Evolutionary conservation across 371 early-diverging fungal species (phyloP), one percentile per base, ranked within the genome.

Genomic region (Mucor saturninus): DNA sequence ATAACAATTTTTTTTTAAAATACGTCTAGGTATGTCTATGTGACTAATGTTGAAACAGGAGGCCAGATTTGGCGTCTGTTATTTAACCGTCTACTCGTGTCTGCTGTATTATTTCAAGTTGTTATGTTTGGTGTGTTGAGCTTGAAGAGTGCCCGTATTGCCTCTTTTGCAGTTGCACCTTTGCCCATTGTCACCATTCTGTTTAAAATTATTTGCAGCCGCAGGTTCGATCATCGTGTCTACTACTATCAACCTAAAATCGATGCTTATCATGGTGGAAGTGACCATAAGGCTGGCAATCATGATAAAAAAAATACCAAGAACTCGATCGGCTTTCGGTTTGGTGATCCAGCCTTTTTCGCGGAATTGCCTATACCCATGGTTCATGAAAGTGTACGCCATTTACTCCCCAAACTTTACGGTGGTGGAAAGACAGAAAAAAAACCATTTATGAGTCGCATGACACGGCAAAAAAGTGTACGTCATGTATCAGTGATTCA

Each of bases 41-140:
- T 84, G 6, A 91, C 90, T 15, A 72, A 72, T 51, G 69, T 84
- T 28, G 92, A 93, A 57, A 90, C 90, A 3, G 90, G 86, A 8
- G 93, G 93, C 14, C 82, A 81, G 21, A 92, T 93, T 75, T 92
- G 89, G 86, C 87, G 89, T 30, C 83, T 87, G 26, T 77, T 91
- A 53, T 86, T 92, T 73, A 89, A 91, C 67, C 86, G 93, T n/a
- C 64, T 92, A 29, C 43, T 89, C 0, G 74, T 84, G 11, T 85
- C 89, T 11, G 65, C 87, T 31, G 65, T 85, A 9, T 68, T 89
- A 51, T 92, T 88, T 75, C 94, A 94, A 67, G 49, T 89, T 9
- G 79, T 88, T 59, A 79, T 91, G 77, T 81, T 89, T 42, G 83
- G 83, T 40, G 81, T 89, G 14, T 79, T 88, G 57, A 74, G 74